phyloP scores from a whole-genome alignment of 768 basidiomycete species.

The Hirschioporus abietinus region DNA sequence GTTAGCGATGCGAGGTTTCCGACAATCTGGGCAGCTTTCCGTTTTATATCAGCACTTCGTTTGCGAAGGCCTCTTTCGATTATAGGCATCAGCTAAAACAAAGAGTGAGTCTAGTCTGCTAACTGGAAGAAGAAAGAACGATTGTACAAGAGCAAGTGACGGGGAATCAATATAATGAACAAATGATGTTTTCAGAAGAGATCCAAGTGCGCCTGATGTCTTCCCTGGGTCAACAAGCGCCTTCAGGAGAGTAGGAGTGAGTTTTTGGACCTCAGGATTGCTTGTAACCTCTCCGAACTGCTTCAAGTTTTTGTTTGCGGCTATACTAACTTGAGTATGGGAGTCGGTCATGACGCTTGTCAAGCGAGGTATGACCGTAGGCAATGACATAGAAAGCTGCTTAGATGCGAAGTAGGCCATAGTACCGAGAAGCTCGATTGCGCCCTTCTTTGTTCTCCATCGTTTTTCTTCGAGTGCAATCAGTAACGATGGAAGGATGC shows the following conservation, averaged over 20 bases:
- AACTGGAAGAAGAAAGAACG: neutral
- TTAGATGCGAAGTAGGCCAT: constrained; percentile 98
- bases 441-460: constrained; percentile 97
- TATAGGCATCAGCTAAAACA: constrained; percentile 82
- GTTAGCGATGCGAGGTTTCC: constrained; percentile 93
- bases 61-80: constrained; percentile 90
- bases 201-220: constrained; percentile 78
- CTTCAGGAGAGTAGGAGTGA: constrained; percentile 87
- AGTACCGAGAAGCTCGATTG: constrained; percentile 93
- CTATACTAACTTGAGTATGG: constrained; percentile 88
- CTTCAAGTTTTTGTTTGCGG: constrained; percentile 94
- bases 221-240: constrained; percentile 94
- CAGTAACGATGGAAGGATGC: constrained; percentile 85
- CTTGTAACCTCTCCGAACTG: constrained; percentile 98
- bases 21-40: constrained; percentile 93
- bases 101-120: constrained; percentile 7
- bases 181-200: constrained; percentile 90
- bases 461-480: constrained; percentile 95
- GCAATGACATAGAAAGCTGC: constrained; percentile 90
- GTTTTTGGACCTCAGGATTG: constrained; percentile 92
- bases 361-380: constrained; percentile 93
- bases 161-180: constrained; percentile 98
- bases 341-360: constrained; percentile 95
- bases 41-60: constrained; percentile 89
- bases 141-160: constrained; percentile 80